phyloP scores from a whole-genome alignment of 1,284 basidiomycete genomes.

The Austroboletus novae-zelandiae region DNA sequence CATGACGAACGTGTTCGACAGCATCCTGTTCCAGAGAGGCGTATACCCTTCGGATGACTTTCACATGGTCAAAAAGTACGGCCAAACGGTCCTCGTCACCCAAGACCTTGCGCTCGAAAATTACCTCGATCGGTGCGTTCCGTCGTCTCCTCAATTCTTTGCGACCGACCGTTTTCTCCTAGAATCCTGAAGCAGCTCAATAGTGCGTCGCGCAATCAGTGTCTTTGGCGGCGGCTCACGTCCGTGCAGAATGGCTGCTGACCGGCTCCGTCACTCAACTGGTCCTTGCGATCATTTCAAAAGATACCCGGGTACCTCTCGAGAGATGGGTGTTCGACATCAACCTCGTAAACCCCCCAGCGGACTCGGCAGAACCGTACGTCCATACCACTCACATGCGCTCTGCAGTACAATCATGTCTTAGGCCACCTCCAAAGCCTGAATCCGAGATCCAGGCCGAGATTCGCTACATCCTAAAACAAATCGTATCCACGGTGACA shows the following conservation, averaged over 20 bases:
- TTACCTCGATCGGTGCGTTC: conserved; percentile 79
- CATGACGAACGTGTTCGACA: conserved; percentile 31
- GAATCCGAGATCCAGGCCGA: conserved; percentile 96
- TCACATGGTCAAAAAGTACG: conserved; percentile 99
- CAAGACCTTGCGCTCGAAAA: conserved; percentile 90
- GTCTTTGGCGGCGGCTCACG: conserved; percentile 1
- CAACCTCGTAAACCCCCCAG: conserved; percentile 66
- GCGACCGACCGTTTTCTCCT: background rate
- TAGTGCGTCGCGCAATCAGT: conserved; percentile 49
- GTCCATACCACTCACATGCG: conserved; percentile 18
- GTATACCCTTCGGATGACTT: conserved; percentile 99
- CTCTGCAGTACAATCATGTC: conserved; percentile 1
- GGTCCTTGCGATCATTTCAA: conserved; percentile 94
- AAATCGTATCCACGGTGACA: conserved; percentile 95
- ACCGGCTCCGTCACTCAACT: conserved; percentile 88
- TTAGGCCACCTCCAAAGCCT: conserved; percentile 57
- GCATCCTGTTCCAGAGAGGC: conserved; percentile 94
- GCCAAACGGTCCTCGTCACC: conserved; percentile 92
- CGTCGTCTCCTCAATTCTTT: background rate
- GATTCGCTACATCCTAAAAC: conserved; percentile 97
- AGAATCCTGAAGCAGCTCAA: conserved; percentile 91
- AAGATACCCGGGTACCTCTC: conserved; percentile 87
- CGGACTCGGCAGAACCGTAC: conserved; percentile 49
- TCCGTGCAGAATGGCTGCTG: conserved; percentile 80
- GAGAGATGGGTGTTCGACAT: conserved; percentile 99